Conservation (phyloP, 1,284 basidiomycete genomes). For the Gomphus bonarii region DNA sequence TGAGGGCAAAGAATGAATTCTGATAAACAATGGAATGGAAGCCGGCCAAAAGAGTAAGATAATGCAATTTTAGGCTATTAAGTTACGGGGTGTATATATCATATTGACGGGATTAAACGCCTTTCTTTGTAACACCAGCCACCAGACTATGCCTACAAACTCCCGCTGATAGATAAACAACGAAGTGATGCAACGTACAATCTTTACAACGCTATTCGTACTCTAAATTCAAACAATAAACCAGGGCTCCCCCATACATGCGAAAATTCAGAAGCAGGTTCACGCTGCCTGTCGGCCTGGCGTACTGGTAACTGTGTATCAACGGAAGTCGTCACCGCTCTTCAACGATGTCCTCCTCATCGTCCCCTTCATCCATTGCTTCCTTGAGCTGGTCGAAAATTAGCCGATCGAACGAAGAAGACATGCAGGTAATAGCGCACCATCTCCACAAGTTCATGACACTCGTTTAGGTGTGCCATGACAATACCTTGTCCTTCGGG, state of each 20-base stretch:
- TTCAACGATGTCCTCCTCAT: slow-evolving; percentile 42
- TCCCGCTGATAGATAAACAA: background rate
- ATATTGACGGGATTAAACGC: background rate
- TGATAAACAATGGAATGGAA: background rate
- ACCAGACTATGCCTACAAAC: background rate
- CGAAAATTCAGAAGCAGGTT: background rate
- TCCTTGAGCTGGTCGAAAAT: slow-evolving; percentile 52
- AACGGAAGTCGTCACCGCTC: slow-evolving; percentile 23
- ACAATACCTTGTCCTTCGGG: slow-evolving; percentile 97
- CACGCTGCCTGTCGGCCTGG: background rate
- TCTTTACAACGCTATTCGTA: background rate
- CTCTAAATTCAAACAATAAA: background rate
- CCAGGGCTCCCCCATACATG: background rate
- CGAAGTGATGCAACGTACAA: background rate
- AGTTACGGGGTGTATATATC: background rate
- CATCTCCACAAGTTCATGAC: slow-evolving; percentile 93
- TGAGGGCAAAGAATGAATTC: slow-evolving; percentile 5
- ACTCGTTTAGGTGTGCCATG: slow-evolving; percentile 93
- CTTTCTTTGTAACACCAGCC: background rate
- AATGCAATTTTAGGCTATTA: slow-evolving; percentile 12
- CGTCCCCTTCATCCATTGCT: slow-evolving; percentile 62
- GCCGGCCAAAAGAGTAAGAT: background rate
- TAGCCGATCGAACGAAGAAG: background rate
- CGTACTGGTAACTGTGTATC: background rate
- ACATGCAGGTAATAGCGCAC: slow-evolving; percentile 28